Evolutionary conservation across 2,329 filamentous ascomycete genomes (phyloP).

Genomic region (Hypoxylon sp.): DNA sequence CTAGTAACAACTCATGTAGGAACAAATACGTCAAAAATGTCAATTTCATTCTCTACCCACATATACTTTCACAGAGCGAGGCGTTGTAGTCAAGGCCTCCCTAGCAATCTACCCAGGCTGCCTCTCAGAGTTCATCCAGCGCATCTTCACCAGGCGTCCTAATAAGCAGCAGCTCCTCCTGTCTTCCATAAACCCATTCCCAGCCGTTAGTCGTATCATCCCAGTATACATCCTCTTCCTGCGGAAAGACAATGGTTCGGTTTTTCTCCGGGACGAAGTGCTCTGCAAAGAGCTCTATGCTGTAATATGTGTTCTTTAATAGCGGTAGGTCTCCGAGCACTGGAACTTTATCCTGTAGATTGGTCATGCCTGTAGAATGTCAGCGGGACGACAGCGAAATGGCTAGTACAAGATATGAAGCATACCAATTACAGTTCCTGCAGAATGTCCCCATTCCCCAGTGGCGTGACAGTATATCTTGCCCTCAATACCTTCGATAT

Average conservation of each 20-base stretch:
- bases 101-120: not conserved
- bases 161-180: constrained; percentile 60
- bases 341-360: constrained; percentile 62
- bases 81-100: not conserved
- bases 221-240: constrained; percentile 66
- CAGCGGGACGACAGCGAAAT: constrained; percentile 6
- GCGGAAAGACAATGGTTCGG: constrained; percentile 60
- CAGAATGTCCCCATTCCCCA: constrained; percentile 65
- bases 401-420: not conserved
- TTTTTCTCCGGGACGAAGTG: constrained; percentile 62
- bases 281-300: constrained; percentile 63
- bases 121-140: constrained; percentile 38
- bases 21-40: not conserved
- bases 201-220: constrained; percentile 56
- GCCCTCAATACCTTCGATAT: constrained; percentile 59
- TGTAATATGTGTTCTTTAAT: constrained; percentile 62
- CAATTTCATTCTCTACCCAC: not conserved
- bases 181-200: constrained; percentile 64
- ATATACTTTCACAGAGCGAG: not conserved
- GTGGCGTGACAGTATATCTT: constrained; percentile 65
- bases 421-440: constrained; percentile 62
- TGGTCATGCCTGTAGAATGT: constrained; percentile 60
- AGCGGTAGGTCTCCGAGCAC: constrained; percentile 62
- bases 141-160: constrained; percentile 40
- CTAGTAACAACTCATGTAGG: not conserved